These are phyloP conservation scores for Parsonsia alboflavescens DNA, from an alignment of 257 asterid genomes.

Conservation along the genomic window DNA sequence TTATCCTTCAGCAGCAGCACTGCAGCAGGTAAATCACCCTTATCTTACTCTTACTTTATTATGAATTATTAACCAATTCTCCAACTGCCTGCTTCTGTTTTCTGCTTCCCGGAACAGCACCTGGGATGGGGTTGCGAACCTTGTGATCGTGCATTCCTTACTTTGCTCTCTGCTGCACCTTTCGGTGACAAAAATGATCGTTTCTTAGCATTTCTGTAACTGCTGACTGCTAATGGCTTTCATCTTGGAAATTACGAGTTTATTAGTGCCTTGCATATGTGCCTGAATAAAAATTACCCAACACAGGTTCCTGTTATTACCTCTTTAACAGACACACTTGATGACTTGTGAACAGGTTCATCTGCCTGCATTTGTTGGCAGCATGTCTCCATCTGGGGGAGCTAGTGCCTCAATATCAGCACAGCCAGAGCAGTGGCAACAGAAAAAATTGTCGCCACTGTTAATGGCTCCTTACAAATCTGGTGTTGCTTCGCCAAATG, in stretches of 20 bases:
- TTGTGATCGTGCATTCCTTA: not conserved
- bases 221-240: not conserved
- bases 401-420: conserved; percentile 21
- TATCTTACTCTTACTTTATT: not conserved
- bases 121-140: not conserved
- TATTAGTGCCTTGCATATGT: not conserved
- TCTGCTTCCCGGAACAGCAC: not conserved
- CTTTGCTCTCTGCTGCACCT: not conserved
- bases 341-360: conserved; percentile 35
- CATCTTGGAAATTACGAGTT: not conserved
- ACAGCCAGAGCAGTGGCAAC: conserved; percentile 27
- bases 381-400: conserved; percentile 2
- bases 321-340: not conserved
- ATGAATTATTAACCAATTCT: not conserved
- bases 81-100: conserved; percentile 3
- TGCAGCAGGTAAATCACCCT: conserved; percentile 47
- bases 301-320: not conserved
- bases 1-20: conserved; percentile 33
- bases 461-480: conserved; percentile 29
- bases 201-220: not conserved
- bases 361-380: conserved; percentile 37
- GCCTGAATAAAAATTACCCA: not conserved
- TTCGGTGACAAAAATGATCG: not conserved
- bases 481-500: conserved; percentile 24
- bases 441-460: conserved; percentile 31